Base-by-base conservation (phyloP, 2,329 filamentous ascomycete species). In the Cytospora mali region DNA sequence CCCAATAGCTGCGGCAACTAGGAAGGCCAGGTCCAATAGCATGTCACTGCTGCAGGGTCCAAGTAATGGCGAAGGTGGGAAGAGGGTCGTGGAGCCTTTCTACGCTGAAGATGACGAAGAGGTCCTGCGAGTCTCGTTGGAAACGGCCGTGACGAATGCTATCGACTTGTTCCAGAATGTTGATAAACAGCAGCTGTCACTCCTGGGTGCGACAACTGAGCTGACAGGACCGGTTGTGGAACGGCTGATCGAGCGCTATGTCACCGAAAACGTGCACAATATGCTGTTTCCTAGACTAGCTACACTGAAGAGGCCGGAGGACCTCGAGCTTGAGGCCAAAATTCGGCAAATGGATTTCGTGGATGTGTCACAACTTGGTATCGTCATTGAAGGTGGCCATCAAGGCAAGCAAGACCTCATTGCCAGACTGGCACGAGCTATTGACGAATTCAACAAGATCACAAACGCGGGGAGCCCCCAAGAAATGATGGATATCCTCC, bases 121-220 rank as follows among this genome's bases (percentile, higher is more conserved):
- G 68, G 83, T 92, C 31, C 94, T 99, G 88, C 84, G 94, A 61
- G 88, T 88, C 25, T 92, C 93, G 18, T 79, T 98, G 16, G 95
- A 99, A 76, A 96, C 91, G 1, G 93, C 94, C 1, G 91, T 99
- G 13, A 97, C 92, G 11, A 86, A 91, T 11, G 95, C 93, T 0
- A 98, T 99, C 68, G 95, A 99, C 71, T 82, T 98, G 1, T 99
- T 99, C 68, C 94, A 98, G 71, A 88, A 88, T 64, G 94, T 99
- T 6, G 95, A 99, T 73, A 97, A 97, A 74, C 92, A 96, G 70
- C 95, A 98, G 71, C 80, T 99, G 29, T 97, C 94, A 3, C 82
- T 96, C 39, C 82, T 99, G 5, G 95, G 93, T 21, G 91, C 93
- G 5, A 97, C 93, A 1, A 99, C 96, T 2, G 93, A 97, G 72